Conservation (phyloP, 345 rosid genomes). For the Acer yangbiense region DNA sequence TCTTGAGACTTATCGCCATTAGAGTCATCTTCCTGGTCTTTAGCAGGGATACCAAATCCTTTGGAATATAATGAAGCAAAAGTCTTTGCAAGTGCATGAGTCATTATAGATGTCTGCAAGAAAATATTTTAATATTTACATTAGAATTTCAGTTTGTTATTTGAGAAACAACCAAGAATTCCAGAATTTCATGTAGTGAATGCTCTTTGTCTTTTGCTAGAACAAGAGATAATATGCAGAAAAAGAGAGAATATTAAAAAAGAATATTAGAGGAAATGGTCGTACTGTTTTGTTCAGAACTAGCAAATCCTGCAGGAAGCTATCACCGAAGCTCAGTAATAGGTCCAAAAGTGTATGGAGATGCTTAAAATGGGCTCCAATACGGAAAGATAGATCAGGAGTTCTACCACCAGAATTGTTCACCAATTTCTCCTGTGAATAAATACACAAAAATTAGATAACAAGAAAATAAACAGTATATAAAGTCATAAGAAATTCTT, state of each 20-base stretch:
- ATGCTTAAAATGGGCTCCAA: conserved; percentile 54
- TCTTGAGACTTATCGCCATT: conserved; percentile 44
- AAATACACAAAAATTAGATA: conserved; percentile 27
- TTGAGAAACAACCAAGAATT: neutral
- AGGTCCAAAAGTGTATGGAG: conserved; percentile 54
- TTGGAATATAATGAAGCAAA: conserved; percentile 71
- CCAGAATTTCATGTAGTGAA: neutral
- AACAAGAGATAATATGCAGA: no score
- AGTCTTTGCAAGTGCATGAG: conserved; percentile 73
- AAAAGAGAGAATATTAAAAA: neutral
- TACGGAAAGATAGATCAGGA: conserved; percentile 31
- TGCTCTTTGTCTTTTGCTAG: no score
- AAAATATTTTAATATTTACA: conserved; percentile 9
- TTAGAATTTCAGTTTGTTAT: conserved; percentile 11
- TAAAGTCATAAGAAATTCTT: neutral
- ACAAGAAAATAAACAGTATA: conserved; percentile 21
- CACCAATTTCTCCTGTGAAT: conserved; percentile 65
- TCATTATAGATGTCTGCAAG: conserved; percentile 68
- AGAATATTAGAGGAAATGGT: conserved; percentile 4
- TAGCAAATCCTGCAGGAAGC: conserved; percentile 68
- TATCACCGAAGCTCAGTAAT: conserved; percentile 54
- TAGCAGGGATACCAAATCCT: conserved; percentile 69
- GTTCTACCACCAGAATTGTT: conserved; percentile 35
- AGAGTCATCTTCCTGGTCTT: conserved; percentile 64
- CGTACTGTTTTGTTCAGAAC: conserved; percentile 71